Evolutionary conservation across 1,284 basidiomycete genomes (phyloP).

Genomic region (Microbotryomycetes sp.): DNA sequence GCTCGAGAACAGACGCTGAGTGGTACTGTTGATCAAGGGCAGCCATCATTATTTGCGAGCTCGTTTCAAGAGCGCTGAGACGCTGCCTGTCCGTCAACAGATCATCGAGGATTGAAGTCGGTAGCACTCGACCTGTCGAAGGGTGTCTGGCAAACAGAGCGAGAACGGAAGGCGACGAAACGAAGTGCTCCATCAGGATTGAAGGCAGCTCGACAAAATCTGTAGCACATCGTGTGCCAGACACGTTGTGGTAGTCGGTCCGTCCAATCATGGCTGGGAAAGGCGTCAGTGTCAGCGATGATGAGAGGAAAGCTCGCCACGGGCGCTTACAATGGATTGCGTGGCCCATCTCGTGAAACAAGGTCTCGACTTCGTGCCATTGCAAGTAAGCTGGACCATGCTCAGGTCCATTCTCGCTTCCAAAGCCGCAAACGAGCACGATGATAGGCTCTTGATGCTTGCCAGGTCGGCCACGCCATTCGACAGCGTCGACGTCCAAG

Average conservation of each 20-base stretch:
- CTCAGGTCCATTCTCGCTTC: constrained; percentile 52
- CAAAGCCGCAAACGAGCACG: constrained; percentile 85
- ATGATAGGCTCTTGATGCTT: constrained; percentile 84
- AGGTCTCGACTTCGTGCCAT: constrained; percentile 90
- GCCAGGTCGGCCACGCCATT: constrained; percentile 54
- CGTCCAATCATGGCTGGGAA: constrained; percentile 87
- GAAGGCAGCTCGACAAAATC: constrained; percentile 98
- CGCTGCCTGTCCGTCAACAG: constrained; percentile 39
- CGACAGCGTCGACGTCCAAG: constrained; percentile 40
- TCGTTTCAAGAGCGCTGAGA: constrained; percentile 61
- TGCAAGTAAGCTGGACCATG: constrained; percentile 64
- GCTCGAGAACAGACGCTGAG: constrained; percentile 48
- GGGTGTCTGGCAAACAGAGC: constrained; percentile 62
- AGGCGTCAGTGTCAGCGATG: neutral
- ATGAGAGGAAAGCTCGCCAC: neutral
- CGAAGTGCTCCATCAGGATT: constrained; percentile 96
- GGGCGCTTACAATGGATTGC: constrained; percentile 86
- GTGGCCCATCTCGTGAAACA: constrained; percentile 99
- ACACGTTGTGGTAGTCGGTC: constrained; percentile 96
- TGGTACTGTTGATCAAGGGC: constrained; percentile 87
- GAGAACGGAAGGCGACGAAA: constrained; percentile 74
- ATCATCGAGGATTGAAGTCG: constrained; percentile 53
- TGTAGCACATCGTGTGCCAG: constrained; percentile 95
- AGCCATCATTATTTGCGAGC: constrained; percentile 85
- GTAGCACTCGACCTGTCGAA: constrained; percentile 59